These are phyloP conservation scores for Sophora flavescens DNA, from an alignment of 306 rosid genomes.

Conservation along the genomic window DNA sequence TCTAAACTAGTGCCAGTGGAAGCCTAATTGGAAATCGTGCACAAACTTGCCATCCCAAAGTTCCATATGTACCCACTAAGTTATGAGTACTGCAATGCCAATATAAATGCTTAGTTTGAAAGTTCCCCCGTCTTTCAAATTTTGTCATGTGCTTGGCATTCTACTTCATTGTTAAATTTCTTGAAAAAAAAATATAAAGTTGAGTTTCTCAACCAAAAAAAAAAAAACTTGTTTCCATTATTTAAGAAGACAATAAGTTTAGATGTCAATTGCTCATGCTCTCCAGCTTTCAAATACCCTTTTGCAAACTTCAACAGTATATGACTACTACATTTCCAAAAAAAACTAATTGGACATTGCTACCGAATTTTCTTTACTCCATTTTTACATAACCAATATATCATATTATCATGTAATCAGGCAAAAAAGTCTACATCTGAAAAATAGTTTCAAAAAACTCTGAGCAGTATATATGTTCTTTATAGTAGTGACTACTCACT, in stretches of 20 bases:
- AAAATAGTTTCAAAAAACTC: neutral
- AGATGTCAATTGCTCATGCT: neutral
- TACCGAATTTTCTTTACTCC: neutral
- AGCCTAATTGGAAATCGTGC: too few relatives aligned
- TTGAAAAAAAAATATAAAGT: too few relatives aligned
- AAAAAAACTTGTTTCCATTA: neutral
- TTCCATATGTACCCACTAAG: too few relatives aligned
- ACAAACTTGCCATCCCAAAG: too few relatives aligned
- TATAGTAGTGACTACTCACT: constrained; percentile 24
- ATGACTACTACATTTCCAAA: constrained; percentile 14
- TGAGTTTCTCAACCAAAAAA: neutral
- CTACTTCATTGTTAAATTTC: neutral
- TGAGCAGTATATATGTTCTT: neutral
- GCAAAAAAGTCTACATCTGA: constrained; percentile 3
- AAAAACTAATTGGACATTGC: constrained; percentile 18
- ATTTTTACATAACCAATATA: neutral
- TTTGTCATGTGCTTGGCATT: constrained; percentile 5
- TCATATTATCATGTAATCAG: constrained; percentile 12
- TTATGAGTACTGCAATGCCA: too few relatives aligned
- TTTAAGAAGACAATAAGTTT: neutral
- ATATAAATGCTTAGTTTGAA: constrained; percentile 5
- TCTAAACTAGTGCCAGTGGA: too few relatives aligned
- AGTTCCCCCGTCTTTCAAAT: neutral
- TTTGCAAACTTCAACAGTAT: constrained; percentile 1
- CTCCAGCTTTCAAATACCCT: neutral